Conservation (phyloP, 2,329 filamentous ascomycete genomes). For the Colletotrichum filicis region DNA sequence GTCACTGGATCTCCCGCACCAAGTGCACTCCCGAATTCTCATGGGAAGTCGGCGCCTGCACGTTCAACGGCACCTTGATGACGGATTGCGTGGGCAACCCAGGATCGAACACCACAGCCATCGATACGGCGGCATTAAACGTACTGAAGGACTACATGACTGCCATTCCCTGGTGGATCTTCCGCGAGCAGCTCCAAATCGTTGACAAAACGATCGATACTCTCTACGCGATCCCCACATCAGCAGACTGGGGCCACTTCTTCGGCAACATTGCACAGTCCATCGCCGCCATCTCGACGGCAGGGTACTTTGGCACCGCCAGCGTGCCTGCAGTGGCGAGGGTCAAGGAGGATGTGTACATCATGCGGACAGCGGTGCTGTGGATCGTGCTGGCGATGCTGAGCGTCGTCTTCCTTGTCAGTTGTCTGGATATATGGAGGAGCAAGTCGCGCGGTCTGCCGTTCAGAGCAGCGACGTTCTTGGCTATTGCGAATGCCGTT, state of each 20-base stretch:
- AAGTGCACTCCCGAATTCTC: slow-evolving; percentile 9
- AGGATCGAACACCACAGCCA: neutral
- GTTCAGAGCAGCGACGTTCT: slow-evolving; percentile 9
- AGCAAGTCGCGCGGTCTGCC: slow-evolving; percentile 20
- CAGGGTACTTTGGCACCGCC: slow-evolving; percentile 15
- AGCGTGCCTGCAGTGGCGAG: neutral
- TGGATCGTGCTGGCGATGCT: slow-evolving; percentile 15
- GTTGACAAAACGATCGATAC: slow-evolving; percentile 16
- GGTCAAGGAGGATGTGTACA: slow-evolving; percentile 10
- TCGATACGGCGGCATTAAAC: neutral
- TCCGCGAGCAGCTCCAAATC: neutral
- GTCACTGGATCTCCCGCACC: slow-evolving; percentile 13
- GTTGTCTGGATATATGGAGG: slow-evolving; percentile 15
- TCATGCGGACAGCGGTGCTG: slow-evolving; percentile 10
- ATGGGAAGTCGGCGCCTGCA: slow-evolving; percentile 6
- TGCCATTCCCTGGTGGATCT: slow-evolving; percentile 7
- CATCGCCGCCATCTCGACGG: slow-evolving; percentile 9
- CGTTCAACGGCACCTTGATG: slow-evolving; percentile 19
- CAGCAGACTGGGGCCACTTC: slow-evolving; percentile 16
- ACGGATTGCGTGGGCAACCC: neutral
- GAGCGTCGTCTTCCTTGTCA: neutral
- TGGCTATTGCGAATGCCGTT: slow-evolving; percentile 17
- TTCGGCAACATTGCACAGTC: slow-evolving; percentile 15
- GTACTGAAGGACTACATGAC: slow-evolving; percentile 11
- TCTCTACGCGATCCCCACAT: neutral